These are phyloP conservation scores for Irpex lacteus DNA, from an alignment of 1,284 basidiomycete species.

Conservation along the genomic window DNA sequence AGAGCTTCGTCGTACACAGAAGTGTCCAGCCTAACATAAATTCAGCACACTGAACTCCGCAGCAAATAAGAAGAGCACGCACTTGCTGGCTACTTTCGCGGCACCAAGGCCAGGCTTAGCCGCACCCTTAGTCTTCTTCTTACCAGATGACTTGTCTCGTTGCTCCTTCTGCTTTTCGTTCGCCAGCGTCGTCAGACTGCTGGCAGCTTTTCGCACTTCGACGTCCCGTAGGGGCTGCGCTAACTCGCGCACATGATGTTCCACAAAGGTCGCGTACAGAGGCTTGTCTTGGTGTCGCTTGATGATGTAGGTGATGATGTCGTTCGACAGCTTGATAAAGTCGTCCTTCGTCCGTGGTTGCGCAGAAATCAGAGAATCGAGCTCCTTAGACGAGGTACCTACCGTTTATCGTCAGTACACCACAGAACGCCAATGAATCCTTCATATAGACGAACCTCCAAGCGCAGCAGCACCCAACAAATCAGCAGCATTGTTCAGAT, in stretches of 20 bases:
- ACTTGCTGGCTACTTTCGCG: constrained; percentile 65
- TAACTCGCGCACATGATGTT: constrained; percentile 75
- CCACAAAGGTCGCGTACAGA: constrained; percentile 78
- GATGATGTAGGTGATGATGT: constrained; percentile 72
- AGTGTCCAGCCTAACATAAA: constrained; percentile 64
- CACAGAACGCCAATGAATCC: not conserved
- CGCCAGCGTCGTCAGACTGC: constrained; percentile 77
- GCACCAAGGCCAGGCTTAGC: constrained; percentile 75
- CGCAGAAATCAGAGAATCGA: constrained; percentile 67
- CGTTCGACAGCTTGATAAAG: constrained; percentile 69
- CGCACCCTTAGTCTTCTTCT: constrained; percentile 80
- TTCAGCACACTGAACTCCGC: not conserved
- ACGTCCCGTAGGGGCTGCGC: constrained; percentile 78
- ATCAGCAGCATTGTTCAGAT: constrained; percentile 80
- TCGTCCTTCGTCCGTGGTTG: constrained; percentile 86
- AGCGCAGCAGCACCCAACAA: constrained; percentile 71
- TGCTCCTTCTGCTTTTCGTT: constrained; percentile 94
- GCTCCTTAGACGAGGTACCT: constrained; percentile 67
- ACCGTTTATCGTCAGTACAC: not conserved
- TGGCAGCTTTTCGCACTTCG: constrained; percentile 86
- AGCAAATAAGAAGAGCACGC: constrained; percentile 26
- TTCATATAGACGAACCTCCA: constrained; percentile 48
- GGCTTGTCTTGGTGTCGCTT: constrained; percentile 79
- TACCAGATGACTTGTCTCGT: constrained; percentile 80
- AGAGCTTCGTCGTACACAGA: constrained; percentile 80